Conservation (phyloP, 2,329 filamentous ascomycete genomes). For the Penicillium sp. region DNA sequence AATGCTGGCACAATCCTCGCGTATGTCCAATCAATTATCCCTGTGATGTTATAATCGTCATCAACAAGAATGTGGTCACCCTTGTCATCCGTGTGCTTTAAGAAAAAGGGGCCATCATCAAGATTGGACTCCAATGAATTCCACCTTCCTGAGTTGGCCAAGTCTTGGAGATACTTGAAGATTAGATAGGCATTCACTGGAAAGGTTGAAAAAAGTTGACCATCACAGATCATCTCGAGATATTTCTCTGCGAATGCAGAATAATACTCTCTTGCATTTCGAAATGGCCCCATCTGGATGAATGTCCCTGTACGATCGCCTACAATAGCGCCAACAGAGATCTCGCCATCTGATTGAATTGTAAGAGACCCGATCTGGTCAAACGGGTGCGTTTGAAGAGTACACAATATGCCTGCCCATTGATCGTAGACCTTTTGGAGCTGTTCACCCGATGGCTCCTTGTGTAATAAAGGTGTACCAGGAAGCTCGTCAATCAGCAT, state of each 20-base stretch:
- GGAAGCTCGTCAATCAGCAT: constrained; percentile 25
- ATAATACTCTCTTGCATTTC: constrained; percentile 7
- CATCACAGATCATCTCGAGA: constrained; percentile 7
- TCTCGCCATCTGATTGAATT: not conserved
- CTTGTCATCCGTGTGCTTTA: constrained; percentile 2
- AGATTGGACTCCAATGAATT: constrained; percentile 2
- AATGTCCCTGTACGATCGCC: constrained; percentile 12
- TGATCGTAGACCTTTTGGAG: constrained; percentile 18
- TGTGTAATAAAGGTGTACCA: constrained; percentile 19
- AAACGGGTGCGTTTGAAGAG: not conserved
- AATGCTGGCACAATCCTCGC: constrained; percentile 9
- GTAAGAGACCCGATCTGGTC: constrained; percentile 4
- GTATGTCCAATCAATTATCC: constrained; percentile 1
- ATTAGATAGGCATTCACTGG: constrained; percentile 6
- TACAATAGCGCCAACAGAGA: constrained; percentile 8
- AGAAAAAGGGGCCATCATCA: not conserved
- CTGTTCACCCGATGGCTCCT: constrained; percentile 18
- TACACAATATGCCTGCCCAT: constrained; percentile 15
- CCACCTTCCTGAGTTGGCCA: constrained; percentile 4
- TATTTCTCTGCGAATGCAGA: constrained; percentile 1
- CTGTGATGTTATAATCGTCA: not conserved
- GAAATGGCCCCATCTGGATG: constrained; percentile 6
- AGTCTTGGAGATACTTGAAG: constrained; percentile 9
- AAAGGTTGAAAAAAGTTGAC: constrained; percentile 5
- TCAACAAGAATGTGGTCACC: not conserved